Evolutionary conservation across 176 grass and related monocot genomes (phyloP).

Genomic region (Avena insularis): DNA sequence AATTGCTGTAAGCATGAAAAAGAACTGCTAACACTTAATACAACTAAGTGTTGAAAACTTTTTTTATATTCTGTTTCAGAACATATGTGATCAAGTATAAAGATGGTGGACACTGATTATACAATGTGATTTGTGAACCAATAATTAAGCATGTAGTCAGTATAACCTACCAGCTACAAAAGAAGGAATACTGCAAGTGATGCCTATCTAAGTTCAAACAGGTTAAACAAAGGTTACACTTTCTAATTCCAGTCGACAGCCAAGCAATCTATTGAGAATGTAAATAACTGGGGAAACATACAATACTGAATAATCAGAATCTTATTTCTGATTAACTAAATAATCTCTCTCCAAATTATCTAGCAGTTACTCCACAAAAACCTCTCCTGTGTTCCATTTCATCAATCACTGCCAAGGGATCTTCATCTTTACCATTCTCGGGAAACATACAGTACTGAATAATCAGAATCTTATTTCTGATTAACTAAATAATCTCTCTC

Average conservation of each 20-base stretch:
- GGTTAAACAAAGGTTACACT: background rate
- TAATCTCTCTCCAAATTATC: background rate
- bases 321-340: background rate
- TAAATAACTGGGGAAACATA: constrained; percentile 1
- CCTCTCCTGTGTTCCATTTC: background rate
- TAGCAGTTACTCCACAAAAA: constrained; percentile 28
- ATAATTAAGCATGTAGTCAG: background rate
- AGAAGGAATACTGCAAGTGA: background rate
- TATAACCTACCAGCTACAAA: constrained; percentile 8
- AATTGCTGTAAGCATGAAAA: constrained; percentile 9
- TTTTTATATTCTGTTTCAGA: background rate
- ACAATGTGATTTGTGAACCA: background rate
- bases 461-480: background rate
- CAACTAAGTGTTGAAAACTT: background rate
- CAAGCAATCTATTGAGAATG: background rate
- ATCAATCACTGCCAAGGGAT: background rate
- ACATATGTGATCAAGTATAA: constrained; percentile 15
- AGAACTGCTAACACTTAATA: constrained; percentile 19
- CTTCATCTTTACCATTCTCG: background rate
- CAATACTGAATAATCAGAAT: background rate
- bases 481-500: background rate
- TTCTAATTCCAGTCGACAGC: constrained; percentile 4
- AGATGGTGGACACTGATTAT: constrained; percentile 13
- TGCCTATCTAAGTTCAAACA: background rate
- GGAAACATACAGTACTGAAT: background rate